These are phyloP conservation scores for Talaromyces nanjingensis DNA, from an alignment of 495 filamentous ascomycete genomes.

Conservation along the genomic window DNA sequence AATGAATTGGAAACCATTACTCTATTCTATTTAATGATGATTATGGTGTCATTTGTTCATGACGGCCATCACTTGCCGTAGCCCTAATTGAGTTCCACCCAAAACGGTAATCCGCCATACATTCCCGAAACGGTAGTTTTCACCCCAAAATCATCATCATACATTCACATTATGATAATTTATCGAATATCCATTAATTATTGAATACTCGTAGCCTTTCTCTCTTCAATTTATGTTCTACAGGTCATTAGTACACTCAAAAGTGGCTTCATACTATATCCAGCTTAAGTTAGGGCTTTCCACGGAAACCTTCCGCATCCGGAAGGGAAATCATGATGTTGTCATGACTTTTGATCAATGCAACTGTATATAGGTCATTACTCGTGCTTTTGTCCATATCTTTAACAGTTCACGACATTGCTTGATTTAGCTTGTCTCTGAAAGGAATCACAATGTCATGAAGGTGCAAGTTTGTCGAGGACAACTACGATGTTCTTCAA, in stretches of 20 bases:
- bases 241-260: not conserved
- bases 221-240: not conserved
- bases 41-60: not conserved
- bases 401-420: too few relatives aligned
- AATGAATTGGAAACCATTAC: not conserved
- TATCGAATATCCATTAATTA: not conserved
- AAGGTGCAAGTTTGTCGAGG: too few relatives aligned
- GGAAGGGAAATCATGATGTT: slow-evolving; percentile 2
- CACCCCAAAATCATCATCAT: not conserved
- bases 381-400: not conserved
- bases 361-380: not conserved
- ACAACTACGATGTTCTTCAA: too few relatives aligned
- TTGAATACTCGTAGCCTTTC: not conserved
- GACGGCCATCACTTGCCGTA: not conserved
- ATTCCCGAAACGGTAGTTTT: not conserved
- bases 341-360: not conserved
- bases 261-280: not conserved
- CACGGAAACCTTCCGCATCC: not conserved
- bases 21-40: not conserved
- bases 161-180: not conserved
- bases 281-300: not conserved
- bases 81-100: not conserved
- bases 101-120: not conserved
- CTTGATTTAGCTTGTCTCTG: too few relatives aligned
- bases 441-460: too few relatives aligned